Conservation (phyloP, 805 yeast genomes). For the Spathaspora boniae region DNA sequence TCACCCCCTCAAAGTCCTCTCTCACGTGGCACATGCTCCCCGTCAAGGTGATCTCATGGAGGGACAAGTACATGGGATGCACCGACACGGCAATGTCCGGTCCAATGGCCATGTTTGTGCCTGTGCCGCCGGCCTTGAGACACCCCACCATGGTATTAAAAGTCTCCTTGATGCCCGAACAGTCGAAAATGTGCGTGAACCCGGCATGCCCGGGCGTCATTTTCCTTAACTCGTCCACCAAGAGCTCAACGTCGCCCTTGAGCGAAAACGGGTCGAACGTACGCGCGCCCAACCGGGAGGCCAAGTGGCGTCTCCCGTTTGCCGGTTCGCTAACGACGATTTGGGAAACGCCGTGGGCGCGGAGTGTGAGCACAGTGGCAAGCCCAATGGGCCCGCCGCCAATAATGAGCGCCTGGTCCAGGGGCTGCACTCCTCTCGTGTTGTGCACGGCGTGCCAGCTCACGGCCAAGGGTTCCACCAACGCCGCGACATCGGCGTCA, state of each 20-base stretch:
- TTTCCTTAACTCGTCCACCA: slow-evolving; percentile 30
- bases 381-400: slow-evolving; percentile 67
- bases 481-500: slow-evolving; percentile 45
- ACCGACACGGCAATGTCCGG: slow-evolving; percentile 46
- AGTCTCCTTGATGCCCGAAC: slow-evolving; percentile 55
- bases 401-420: slow-evolving; percentile 46
- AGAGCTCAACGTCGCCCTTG: slow-evolving; percentile 11
- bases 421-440: slow-evolving; percentile 41
- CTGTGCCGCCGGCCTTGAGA: slow-evolving; percentile 49
- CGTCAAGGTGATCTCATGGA: slow-evolving; percentile 49
- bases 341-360: slow-evolving; percentile 39
- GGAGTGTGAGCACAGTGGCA: slow-evolving; percentile 50
- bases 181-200: slow-evolving; percentile 47
- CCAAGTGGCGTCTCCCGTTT: slow-evolving; percentile 49
- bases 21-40: slow-evolving; percentile 62
- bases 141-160: slow-evolving; percentile 48
- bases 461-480: slow-evolving; percentile 57
- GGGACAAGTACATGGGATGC: slow-evolving; percentile 52
- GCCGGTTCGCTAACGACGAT: slow-evolving; percentile 63
- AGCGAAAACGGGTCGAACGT: slow-evolving; percentile 14
- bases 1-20: slow-evolving; percentile 55
- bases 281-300: slow-evolving; percentile 45
- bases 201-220: slow-evolving; percentile 37
- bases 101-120: slow-evolving; percentile 64
- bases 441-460: slow-evolving; percentile 54